Evolutionary conservation across 306 rosid species (phyloP).

Genomic region (Cucumis melo): DNA sequence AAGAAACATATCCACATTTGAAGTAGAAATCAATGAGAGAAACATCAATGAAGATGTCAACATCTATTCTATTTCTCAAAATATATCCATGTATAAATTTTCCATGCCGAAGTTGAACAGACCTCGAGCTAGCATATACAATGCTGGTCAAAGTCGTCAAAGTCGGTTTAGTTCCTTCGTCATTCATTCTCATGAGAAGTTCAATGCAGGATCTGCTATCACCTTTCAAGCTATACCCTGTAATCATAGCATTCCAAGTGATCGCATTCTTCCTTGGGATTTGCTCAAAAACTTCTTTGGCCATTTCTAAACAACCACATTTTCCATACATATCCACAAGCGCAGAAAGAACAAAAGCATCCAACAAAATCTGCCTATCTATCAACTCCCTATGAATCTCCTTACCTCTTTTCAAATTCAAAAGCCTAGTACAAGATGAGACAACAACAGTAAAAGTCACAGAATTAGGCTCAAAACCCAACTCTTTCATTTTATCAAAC

Average conservation of each 20-base stretch:
- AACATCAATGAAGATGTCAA: conserved; percentile 39
- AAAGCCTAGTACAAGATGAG: conserved; percentile 54
- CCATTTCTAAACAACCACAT: conserved; percentile 55
- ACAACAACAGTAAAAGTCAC: conserved; percentile 43
- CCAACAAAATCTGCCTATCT: conserved; percentile 16
- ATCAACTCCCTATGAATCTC: conserved; percentile 46
- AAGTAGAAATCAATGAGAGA: conserved; percentile 61
- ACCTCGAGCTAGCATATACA: conserved; percentile 46
- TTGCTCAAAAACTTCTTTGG: conserved; percentile 49
- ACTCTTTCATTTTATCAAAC: conserved; percentile 45
- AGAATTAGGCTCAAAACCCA: conserved; percentile 44
- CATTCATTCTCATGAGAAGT: conserved; percentile 50
- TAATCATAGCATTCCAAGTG: conserved; percentile 73
- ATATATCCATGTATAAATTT: conserved; percentile 55
- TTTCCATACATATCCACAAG: conserved; percentile 85
- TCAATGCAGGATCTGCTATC: conserved; percentile 50
- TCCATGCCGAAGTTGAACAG: conserved; percentile 36
- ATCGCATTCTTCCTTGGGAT: conserved; percentile 46
- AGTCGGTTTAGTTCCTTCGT: conserved; percentile 43
- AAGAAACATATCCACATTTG: conserved; percentile 46
- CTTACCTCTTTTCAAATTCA: conserved; percentile 57
- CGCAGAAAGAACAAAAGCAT: conserved; percentile 41
- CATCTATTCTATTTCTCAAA: conserved; percentile 31
- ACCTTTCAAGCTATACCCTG: conserved; percentile 48
- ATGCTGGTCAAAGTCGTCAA: conserved; percentile 52